Evolutionary conservation across 2,329 filamentous ascomycete species (phyloP).

Genomic region (Pseudocercospora fuligena): DNA sequence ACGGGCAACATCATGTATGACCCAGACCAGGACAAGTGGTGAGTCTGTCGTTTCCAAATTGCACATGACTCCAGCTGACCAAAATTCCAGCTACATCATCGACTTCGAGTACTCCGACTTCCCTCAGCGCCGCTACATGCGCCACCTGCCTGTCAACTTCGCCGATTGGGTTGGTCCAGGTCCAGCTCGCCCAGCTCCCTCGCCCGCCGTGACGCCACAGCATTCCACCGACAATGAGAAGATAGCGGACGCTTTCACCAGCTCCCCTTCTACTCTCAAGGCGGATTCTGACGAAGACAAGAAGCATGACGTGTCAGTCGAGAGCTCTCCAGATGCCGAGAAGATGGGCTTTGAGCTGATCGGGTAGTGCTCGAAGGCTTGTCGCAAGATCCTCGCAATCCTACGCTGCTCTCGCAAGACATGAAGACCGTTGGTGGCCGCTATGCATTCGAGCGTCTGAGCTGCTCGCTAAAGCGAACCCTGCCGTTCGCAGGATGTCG

Average conservation of each 20-base stretch:
- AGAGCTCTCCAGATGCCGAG: neutral
- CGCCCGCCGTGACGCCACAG: neutral
- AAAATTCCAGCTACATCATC: slow-evolving; percentile 16
- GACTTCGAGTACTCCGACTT: slow-evolving; percentile 17
- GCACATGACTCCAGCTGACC: neutral
- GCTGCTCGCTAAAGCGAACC: neutral
- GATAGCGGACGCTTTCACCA: neutral
- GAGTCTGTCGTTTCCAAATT: neutral
- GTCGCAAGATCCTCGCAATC: neutral
- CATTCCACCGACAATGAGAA: neutral
- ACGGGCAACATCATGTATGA: slow-evolving; percentile 16
- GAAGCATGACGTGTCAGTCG: neutral
- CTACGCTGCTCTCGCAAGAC: neutral
- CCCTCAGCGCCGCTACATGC: neutral
- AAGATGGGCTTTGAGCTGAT: neutral
- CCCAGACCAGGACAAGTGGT: slow-evolving; percentile 16
- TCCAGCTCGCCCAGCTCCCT: neutral
- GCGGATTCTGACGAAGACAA: neutral
- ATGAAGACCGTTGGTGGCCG: neutral
- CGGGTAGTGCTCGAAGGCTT: neutral
- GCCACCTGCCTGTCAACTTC: neutral
- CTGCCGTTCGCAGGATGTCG: neutral
- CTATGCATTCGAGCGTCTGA: too few relatives aligned
- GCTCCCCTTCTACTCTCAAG: neutral
- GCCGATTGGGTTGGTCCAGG: neutral